Base-by-base conservation (phyloP, 305 asterid genomes). In the Fraxinus floribunda region DNA sequence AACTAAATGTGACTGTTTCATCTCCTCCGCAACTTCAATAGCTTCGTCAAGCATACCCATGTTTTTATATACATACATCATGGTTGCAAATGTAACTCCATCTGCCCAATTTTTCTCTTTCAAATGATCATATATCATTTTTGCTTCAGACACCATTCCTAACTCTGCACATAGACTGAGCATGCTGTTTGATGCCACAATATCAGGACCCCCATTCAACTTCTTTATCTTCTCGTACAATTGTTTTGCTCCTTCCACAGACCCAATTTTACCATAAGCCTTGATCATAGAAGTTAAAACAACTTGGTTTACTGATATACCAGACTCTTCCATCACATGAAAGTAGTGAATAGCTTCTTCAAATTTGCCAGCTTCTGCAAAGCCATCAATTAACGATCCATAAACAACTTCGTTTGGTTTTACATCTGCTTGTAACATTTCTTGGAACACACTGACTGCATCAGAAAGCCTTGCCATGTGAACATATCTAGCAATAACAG, bases 1-100 rank as follows among this genome's bases (percentile, higher is more conserved):
- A 86, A 93, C 38, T 29, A 94, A 82, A 71, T 95, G 93, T 7
- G 92, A 88, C 77, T 79, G 78, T 84, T 85, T 95, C 97, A 95
- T 92, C 88, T 94, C 89, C 41, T 85, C 90, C 20, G 98, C 98
- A 80, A 95, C 92, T 57, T 87, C 93, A 73, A 94, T 85, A 79
- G 97, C 97, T 85, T 92, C 91, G 30, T 91, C 91, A n/a, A 92
- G 93, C 99, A 93, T 93, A 64, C 98, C 98, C 98, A 92, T 90
- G 88, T 91, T 95, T 91, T 89, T 93, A 81, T 93, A 94, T 32
- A 86, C 96, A 83, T 91, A 89, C 88, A 94, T 95, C 97, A 95
- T 93, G 55, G 97, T 93, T 5, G 97, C 94, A 57, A 91, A 95
- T 1, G 97, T 92, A 70, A 93, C 93, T 81, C 90, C 95, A 73